phyloP scores from a whole-genome alignment of 2,329 filamentous ascomycete species.

The Exutisphaerella laricina region DNA sequence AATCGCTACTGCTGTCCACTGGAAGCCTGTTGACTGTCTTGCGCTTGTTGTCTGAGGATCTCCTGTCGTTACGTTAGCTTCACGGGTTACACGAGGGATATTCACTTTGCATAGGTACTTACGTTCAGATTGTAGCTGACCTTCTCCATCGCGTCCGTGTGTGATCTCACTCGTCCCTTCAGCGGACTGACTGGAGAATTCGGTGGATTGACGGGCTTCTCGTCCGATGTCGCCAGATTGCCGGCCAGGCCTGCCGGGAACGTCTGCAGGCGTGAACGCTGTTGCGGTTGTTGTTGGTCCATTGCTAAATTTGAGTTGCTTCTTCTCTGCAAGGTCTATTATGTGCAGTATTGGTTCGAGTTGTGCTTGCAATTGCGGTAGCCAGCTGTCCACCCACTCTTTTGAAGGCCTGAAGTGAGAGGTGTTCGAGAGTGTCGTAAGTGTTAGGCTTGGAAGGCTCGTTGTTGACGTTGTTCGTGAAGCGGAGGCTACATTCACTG shows the following conservation, averaged over 20 bases:
- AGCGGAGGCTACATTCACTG: conserved; percentile 49
- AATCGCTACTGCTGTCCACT: conserved; percentile 38
- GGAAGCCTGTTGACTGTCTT: conserved; percentile 6
- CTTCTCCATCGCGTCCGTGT: conserved; percentile 16
- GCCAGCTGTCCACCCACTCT: conserved; percentile 86
- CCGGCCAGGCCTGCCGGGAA: conserved; percentile 8
- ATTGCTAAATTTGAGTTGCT: conserved; percentile 10
- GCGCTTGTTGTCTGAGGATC: conserved; percentile 6
- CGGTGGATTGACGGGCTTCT: conserved; percentile 15
- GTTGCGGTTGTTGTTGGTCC: conserved; percentile 4
- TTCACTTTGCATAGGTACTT: neutral
- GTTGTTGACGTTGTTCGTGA: conserved; percentile 72
- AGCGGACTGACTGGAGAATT: conserved; percentile 12
- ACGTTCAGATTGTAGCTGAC: conserved; percentile 13
- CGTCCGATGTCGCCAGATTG: conserved; percentile 3
- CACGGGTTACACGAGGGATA: neutral
- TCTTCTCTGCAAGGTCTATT: conserved; percentile 16
- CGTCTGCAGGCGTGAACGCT: conserved; percentile 6
- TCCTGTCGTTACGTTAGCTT: neutral
- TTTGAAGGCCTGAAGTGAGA: conserved; percentile 68
- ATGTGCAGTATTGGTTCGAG: conserved; percentile 50
- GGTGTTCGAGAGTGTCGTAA: conserved; percentile 42
- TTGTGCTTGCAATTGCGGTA: conserved; percentile 82
- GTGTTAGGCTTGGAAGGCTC: conserved; percentile 65
- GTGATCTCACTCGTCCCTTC: conserved; percentile 4